Percentiles rank a stretch among this genome's conserved stretches.
These are phyloP conservation scores for Pyrenochaeta sp. DNA, from an alignment of 2,329 filamentous ascomycete genomes.

Conservation along the genomic window DNA sequence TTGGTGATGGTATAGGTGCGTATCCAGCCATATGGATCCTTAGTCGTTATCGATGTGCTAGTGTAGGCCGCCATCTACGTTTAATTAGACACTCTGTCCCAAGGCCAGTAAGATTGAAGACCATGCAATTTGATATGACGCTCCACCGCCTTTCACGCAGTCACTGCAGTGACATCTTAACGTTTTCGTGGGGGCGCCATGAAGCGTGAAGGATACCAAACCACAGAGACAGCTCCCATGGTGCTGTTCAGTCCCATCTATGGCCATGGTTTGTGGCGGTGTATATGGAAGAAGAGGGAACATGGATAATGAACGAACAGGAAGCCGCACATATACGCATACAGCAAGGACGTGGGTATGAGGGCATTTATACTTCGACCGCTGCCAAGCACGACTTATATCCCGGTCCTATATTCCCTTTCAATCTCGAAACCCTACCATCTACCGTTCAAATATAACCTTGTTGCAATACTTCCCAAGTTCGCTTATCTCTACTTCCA, in stretches of 20 bases:
- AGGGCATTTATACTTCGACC: constrained; percentile 1
- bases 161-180: constrained; percentile 7
- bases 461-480: constrained; percentile 52
- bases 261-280: neutral
- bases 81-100: constrained; percentile 1
- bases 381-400: constrained; percentile 1
- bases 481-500: constrained; percentile 48
- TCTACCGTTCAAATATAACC: constrained; percentile 40
- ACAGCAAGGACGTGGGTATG: neutral
- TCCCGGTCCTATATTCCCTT: neutral
- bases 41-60: constrained; percentile 2
- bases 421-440: neutral
- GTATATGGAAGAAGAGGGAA: constrained; percentile 1
- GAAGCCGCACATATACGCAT: neutral
- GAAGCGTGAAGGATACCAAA: constrained; percentile 1
- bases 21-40: constrained; percentile 4
- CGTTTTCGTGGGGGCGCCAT: neutral
- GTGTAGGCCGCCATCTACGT: constrained; percentile 1
- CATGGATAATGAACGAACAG: neutral
- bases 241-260: neutral
- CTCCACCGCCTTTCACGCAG: constrained; percentile 2
- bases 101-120: neutral
- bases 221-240: constrained; percentile 5
- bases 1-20: constrained; percentile 3
- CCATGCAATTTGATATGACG: constrained; percentile 3